Base-by-base conservation (phyloP, 2,329 filamentous ascomycete species). In the Diplocarpon rosae region DNA sequence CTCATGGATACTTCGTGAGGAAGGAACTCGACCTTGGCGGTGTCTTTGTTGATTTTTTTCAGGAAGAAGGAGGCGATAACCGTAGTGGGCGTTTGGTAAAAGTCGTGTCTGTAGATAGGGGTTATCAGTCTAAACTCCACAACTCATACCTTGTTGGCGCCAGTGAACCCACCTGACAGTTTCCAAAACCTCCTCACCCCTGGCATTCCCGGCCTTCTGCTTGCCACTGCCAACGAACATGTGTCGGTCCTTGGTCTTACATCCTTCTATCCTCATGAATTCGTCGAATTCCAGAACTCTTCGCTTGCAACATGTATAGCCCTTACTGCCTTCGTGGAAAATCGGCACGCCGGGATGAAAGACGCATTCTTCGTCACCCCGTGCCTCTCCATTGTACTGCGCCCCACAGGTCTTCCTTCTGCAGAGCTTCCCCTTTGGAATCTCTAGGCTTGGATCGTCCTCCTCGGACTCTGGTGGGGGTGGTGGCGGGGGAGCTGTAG, bases 321-420 rank as follows among this genome's bases (percentile, higher is more conserved):
- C 92, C 70, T 98, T 98, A 68, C 86, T 94, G 30, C 92, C 92
- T 69, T 98, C 92, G 64, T 98, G 92, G 68, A 98, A 98, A 54
- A 98, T 82, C 17, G 92, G 86, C 16, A 75, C 78, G 4, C 92
- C 92, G 0, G 92, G 89, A 65, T 98, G 92, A 60, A 94, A 82
- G 37, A 85, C 73, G 62, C 92, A 98, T 49, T 77, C 72, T 69
- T 95, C 89, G 1, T 71, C 75, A 28, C 83, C 78, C 52, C 85
- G 70, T 29, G 68, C 64, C 35, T 69, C 62, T 0, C 75, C 75
- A 50, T 71, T 73, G 65, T 88, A 93, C 33, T 67, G 70, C 13
- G 67, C 68, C 10, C 77, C 78, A 62, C 92, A 98, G 3, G 75
- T 80, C 59, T 77, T 80, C 55, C 92, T 75, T 62, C 85, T 81